Evolutionary conservation across 169 alveolate genomes (phyloP).

Genomic region (Eimeria zaria): DNA sequence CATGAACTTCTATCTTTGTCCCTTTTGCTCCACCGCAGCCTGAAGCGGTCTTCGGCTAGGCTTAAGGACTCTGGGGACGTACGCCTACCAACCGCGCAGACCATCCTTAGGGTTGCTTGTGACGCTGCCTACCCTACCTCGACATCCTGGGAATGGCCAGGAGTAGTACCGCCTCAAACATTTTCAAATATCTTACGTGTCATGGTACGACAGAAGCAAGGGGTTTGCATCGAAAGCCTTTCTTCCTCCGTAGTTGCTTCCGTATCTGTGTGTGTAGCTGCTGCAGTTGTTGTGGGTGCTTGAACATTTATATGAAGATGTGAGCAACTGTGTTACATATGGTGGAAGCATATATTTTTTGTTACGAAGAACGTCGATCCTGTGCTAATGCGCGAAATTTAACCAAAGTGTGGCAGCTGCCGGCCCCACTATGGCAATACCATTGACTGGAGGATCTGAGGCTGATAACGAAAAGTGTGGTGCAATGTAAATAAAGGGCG

Average conservation of each 20-base stretch:
- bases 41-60: no score
- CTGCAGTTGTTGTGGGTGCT: neutral
- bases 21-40: no score
- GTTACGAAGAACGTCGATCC: neutral
- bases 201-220: neutral
- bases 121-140: neutral
- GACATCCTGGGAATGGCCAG: neutral
- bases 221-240: slow-evolving; percentile 11
- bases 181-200: neutral
- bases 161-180: neutral
- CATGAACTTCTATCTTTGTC: no score
- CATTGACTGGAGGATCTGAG: neutral
- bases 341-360: neutral
- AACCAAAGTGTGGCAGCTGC: slow-evolving; percentile 25
- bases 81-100: neutral
- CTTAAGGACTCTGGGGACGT: neutral
- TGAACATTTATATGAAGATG: neutral
- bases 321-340: neutral
- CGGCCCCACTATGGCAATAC: slow-evolving; percentile 48
- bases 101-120: neutral
- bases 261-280: neutral
- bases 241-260: neutral
- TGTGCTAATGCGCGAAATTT: neutral
- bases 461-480: neutral
- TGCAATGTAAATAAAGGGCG: neutral